Conservation (phyloP, 495 filamentous ascomycete genomes). For the Penicillium ucsense region DNA sequence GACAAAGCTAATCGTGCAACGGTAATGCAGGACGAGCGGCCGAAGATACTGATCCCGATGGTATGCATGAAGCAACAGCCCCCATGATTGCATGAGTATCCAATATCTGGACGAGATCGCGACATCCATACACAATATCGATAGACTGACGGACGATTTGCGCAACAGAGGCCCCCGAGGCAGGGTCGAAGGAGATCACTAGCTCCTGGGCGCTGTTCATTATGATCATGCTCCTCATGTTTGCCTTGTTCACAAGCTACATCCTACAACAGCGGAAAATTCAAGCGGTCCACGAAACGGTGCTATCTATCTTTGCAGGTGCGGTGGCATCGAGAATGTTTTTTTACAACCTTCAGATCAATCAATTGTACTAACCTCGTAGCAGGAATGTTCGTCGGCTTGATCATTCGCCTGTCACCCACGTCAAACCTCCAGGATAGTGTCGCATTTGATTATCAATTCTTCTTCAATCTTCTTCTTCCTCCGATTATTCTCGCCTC, state of each 20-base stretch:
- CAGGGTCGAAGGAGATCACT: conserved; percentile 78
- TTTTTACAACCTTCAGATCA: background rate
- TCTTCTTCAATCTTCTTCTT: conserved; percentile 97
- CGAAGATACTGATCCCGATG: conserved; percentile 43
- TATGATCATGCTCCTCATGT: conserved; percentile 81
- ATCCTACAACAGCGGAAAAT: conserved; percentile 89
- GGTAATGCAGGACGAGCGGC: conserved; percentile 20
- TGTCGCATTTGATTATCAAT: conserved; percentile 95
- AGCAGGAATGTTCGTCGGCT: conserved; percentile 87
- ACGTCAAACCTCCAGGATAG: conserved; percentile 73
- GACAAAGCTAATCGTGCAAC: conserved; percentile 10
- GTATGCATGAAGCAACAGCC: conserved; percentile 22
- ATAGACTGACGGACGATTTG: conserved; percentile 12
- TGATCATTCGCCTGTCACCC: conserved; percentile 73
- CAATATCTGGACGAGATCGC: no score
- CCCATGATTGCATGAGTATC: no score
- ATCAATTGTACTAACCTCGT: background rate
- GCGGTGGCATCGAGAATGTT: conserved; percentile 16
- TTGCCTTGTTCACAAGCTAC: conserved; percentile 94
- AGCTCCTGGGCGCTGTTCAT: conserved; percentile 97
- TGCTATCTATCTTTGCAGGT: conserved; percentile 97
- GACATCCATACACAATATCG: background rate
- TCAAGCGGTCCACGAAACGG: conserved; percentile 95
- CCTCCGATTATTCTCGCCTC: conserved; percentile 96
- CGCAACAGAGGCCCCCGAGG: conserved; percentile 42